Evolutionary conservation across 2,329 filamentous ascomycete genomes (phyloP).

Genomic region (Nothopassalora personata): DNA sequence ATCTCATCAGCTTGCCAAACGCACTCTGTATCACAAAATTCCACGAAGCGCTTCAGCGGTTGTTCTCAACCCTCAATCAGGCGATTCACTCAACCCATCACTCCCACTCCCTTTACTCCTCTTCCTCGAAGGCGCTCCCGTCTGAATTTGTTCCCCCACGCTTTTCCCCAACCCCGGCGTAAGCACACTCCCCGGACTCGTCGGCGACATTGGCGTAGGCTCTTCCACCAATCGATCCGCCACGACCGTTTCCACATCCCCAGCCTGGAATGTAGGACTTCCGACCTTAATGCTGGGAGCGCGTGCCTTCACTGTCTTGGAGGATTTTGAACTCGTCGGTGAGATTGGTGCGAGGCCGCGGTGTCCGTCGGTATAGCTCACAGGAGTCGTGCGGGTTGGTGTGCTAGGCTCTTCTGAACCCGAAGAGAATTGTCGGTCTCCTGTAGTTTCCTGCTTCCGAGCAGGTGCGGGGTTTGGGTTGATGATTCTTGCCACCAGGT

Average conservation of each 20-base stretch:
- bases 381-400: not conserved
- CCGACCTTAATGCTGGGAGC: slow-evolving; percentile 8
- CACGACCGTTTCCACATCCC: slow-evolving; percentile 15
- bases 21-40: not conserved
- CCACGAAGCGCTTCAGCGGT: not conserved
- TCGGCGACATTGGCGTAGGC: slow-evolving; percentile 19
- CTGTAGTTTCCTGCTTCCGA: slow-evolving; percentile 22
- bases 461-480: slow-evolving; percentile 22
- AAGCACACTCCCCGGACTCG: slow-evolving; percentile 16
- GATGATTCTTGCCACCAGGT: slow-evolving; percentile 25
- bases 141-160: slow-evolving; percentile 25
- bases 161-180: slow-evolving; percentile 31
- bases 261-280: slow-evolving; percentile 17
- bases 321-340: slow-evolving; percentile 18
- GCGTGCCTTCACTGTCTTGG: slow-evolving; percentile 7
- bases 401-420: not conserved
- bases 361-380: slow-evolving; percentile 31
- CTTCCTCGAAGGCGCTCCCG: not conserved
- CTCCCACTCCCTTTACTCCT: not conserved
- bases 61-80: not conserved
- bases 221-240: slow-evolving; percentile 23
- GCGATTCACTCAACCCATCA: not conserved
- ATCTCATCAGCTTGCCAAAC: not conserved
- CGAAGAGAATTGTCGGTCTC: slow-evolving; percentile 12
- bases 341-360: slow-evolving; percentile 36